Evolutionary conservation across 2,329 filamentous ascomycete genomes (phyloP), one percentile per base, ranked within the genome.

Genomic region (Ceratocystis cubensis): DNA sequence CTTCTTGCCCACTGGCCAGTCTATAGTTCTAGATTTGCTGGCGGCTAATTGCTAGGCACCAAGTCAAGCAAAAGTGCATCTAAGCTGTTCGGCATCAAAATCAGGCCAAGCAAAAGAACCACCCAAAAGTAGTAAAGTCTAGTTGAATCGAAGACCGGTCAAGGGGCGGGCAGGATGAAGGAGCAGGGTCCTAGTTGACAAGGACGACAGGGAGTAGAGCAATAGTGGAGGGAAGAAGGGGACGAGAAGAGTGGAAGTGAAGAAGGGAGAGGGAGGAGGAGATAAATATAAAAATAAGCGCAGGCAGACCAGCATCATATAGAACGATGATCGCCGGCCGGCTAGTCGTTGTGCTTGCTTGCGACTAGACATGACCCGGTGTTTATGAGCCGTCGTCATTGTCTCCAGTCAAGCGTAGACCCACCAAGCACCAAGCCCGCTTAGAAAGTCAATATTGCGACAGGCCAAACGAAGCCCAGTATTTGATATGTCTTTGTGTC

Each of bases 31-130:
- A 8, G n/a, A 22, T 10, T 8, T 53, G n/a, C 17, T 22, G 28
- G 53, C 53, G 22, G 53, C 28, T 10, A 50, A 41, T 41, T 41
- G 13, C 10, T 41, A 15, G 37, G 37, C 13, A 41, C 37, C 13
- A 41, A 41, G 13, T 41, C 4, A 13, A 15, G 53, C 61, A 63
- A 63, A 63, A 63, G 25, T 46, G 41, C 33, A 63, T 28, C 22
- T 13, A 63, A 50, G 28, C 22, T 30, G 3, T 28, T 33, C 15
- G 28, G 17, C 59, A 44, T 8, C 13, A 48, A 63, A 63, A 33
- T 8, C 17, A 45, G 33, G 59, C 53, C 53, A 62, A 62, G 33
- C 46, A 65, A 65, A 57, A 65, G 50, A 65, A 65, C 46, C 63
- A 57, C 63, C 63, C 22, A 44, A 59, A 65, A 65, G 37, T 8